These are phyloP conservation scores for Graphilbum sp. DNA, from an alignment of 2,329 filamentous ascomycete genomes.

Conservation along the genomic window DNA sequence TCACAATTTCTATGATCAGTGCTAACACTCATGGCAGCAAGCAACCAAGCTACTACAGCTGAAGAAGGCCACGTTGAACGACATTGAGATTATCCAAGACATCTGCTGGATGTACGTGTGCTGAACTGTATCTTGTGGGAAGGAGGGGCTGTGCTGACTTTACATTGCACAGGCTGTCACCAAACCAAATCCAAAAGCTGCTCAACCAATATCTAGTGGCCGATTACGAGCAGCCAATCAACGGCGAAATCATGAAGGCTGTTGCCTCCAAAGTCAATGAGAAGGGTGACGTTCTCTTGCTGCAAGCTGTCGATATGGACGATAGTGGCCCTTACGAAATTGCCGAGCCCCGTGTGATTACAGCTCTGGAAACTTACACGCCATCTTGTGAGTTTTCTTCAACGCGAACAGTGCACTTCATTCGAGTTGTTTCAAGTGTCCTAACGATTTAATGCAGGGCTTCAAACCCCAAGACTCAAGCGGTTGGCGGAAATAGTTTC, in stretches of 20 bases:
- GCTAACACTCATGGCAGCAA: slow-evolving; percentile 42
- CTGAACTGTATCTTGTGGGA: no score
- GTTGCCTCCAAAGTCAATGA: slow-evolving; percentile 93
- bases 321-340: slow-evolving; percentile 98
- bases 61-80: slow-evolving; percentile 97
- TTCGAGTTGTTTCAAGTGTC: no score
- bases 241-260: slow-evolving; percentile 99
- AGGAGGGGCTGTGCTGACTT: slow-evolving; percentile 10
- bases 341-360: slow-evolving; percentile 89
- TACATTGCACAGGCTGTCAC: slow-evolving; percentile 55
- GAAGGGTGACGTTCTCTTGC: slow-evolving; percentile 88
- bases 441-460: no score
- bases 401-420: no score
- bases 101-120: slow-evolving; percentile 95
- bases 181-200: slow-evolving; percentile 97
- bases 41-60: slow-evolving; percentile 94
- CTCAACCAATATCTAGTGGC: slow-evolving; percentile 97
- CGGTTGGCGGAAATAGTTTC: slow-evolving; percentile 96
- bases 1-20: not conserved
- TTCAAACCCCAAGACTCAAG: slow-evolving; percentile 90
- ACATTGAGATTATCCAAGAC: slow-evolving; percentile 99
- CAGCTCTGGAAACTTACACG: slow-evolving; percentile 92
- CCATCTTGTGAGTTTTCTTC: slow-evolving; percentile 76
- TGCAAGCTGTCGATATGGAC: slow-evolving; percentile 96
- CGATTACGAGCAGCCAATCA: slow-evolving; percentile 98